Conservation (phyloP, 2,329 filamentous ascomycete genomes). For the Rhynchosporium secalis region DNA sequence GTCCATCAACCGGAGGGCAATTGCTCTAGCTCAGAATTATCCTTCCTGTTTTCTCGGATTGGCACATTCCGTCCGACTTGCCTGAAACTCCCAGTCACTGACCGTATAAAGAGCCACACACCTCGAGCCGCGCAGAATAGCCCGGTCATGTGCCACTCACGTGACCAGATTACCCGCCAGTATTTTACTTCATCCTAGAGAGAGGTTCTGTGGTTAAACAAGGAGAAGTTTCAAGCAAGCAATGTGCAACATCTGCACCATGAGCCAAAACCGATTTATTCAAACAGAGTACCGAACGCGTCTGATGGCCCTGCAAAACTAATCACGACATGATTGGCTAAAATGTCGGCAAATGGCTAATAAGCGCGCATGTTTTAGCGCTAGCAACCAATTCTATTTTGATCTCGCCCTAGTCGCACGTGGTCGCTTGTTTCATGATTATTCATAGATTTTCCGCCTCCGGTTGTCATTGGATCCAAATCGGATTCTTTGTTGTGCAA, state of each 20-base stretch:
- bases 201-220: background rate
- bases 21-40: slow-evolving; percentile 13
- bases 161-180: background rate
- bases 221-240: background rate
- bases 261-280: background rate
- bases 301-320: slow-evolving; percentile 1
- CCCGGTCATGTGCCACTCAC: background rate
- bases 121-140: no score
- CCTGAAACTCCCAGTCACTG: background rate
- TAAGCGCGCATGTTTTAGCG: slow-evolving; percentile 24
- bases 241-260: background rate
- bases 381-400: slow-evolving; percentile 15
- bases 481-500: slow-evolving; percentile 1
- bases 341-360: slow-evolving; percentile 9
- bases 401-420: background rate
- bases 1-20: background rate
- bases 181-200: background rate
- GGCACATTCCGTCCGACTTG: background rate
- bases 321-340: slow-evolving; percentile 19
- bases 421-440: slow-evolving; percentile 24
- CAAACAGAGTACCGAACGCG: background rate
- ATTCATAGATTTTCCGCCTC: slow-evolving; percentile 17
- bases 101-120: background rate
- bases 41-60: background rate
- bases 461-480: background rate